Evolutionary conservation across 352 stramenopile species (phyloP).

Genomic region (Elongisporangium undulatum): DNA sequence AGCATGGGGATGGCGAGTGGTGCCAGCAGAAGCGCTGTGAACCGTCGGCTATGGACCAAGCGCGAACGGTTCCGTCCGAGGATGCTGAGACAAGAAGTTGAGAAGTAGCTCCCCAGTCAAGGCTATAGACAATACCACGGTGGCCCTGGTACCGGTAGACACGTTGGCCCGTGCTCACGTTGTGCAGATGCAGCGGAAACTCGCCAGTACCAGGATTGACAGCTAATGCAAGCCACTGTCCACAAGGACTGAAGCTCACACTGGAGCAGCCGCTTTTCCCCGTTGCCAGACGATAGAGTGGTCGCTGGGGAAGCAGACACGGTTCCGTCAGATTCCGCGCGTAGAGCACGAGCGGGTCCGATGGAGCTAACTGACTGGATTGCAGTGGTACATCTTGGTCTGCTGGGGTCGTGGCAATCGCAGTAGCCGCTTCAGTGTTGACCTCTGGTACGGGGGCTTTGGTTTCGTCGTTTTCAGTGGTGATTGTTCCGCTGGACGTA

Average conservation of each 20-base stretch:
- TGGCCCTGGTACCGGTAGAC: constrained; percentile 37
- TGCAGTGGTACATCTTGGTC: background rate
- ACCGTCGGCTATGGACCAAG: constrained; percentile 24
- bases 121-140: constrained; percentile 47
- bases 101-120: constrained; percentile 37
- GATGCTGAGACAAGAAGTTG: constrained; percentile 47
- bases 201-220: constrained; percentile 27
- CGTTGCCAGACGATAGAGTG: constrained; percentile 47
- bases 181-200: constrained; percentile 40
- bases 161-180: constrained; percentile 32
- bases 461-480: background rate
- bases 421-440: background rate
- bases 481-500: background rate
- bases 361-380: background rate
- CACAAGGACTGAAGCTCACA: constrained; percentile 57
- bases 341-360: constrained; percentile 22
- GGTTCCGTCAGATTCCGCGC: constrained; percentile 27
- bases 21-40: constrained; percentile 32
- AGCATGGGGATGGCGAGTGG: constrained; percentile 45
- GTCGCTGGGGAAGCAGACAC: constrained; percentile 51
- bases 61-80: constrained; percentile 44
- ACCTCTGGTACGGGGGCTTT: background rate
- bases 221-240: constrained; percentile 43
- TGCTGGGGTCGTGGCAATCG: background rate
- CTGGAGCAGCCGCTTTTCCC: constrained; percentile 53